Evolutionary conservation across 495 filamentous ascomycete species (phyloP), one percentile per base, ranked within the genome.

Genomic region (Lasiosphaeria miniovina): DNA sequence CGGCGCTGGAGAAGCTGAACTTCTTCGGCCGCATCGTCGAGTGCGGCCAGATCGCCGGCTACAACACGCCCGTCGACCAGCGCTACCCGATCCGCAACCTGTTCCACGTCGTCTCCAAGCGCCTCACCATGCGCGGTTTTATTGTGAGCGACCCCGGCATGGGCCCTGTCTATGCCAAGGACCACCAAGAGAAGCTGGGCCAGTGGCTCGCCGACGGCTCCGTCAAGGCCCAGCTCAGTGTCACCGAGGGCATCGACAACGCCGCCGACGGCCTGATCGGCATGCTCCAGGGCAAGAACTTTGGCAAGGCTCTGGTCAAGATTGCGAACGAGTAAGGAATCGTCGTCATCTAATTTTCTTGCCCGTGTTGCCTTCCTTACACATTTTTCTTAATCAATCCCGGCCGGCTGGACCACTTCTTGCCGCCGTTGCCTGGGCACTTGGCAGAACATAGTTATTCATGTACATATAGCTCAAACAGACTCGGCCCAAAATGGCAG

Each of bases 231-330:
- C 82, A 88, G 71, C 77, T 85, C 55, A 76, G 80, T 67, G 74
- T 92, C 59, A 91, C 87, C 2, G 79, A 86, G 15, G 93, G 93
- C 15, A 90, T 96, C 60, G 93, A 96, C 56, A 89, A 92, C 61
- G 88, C 86, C 3, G 75, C 86, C 32, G 84, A 93, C 54, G 93
- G 90, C 9, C 79, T 96, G 49, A 63, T 96, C n/a, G 91, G 88
- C n/a, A 87, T 98, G 78, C 78, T 96, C 57, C 68, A 87, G 69
- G 93, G 93, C 35, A 86, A 91, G 74, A 98, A 98, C 77, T 89
- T 90, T 77, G 93, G 93, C 61, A 98, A 98, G 80, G 90, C 91
- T 36, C 83, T 95, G 31, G 61, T 96, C 61, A 88, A 90, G 77
- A 86, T 93, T 61, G 71, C 75, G 74, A 59, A 67, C 35, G 65